Percentiles rank a stretch among this genome's conserved stretches.
Conservation (phyloP, 1,139 yeast genomes). For the Pneumocystis canis region DNA sequence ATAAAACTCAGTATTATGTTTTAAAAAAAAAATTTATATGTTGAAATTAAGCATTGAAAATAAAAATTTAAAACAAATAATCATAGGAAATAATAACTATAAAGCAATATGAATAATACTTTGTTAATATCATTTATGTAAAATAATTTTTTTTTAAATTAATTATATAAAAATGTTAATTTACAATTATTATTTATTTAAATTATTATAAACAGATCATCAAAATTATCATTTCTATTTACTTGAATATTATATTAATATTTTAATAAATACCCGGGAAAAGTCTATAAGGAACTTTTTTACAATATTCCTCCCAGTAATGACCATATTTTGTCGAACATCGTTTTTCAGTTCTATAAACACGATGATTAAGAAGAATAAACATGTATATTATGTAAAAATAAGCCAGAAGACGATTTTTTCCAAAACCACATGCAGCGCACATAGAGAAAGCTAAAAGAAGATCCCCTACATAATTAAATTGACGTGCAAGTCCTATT, state of each 20-base stretch:
- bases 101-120: background rate
- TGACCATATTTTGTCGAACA: conserved; percentile 75
- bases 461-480: conserved; percentile 93
- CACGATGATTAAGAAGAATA: conserved; percentile 68
- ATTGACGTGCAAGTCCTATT: conserved; percentile 52
- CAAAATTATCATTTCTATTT: background rate
- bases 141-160: background rate
- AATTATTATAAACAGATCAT: background rate
- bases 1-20: background rate
- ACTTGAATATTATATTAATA: background rate
- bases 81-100: background rate
- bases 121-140: background rate
- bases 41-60: too few relatives aligned
- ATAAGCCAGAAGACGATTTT: conserved; percentile 62
- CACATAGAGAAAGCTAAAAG: conserved; percentile 85
- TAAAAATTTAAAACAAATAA: background rate
- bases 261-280: conserved; percentile 66
- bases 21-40: too few relatives aligned
- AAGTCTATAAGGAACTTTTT: conserved; percentile 71
- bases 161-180: background rate
- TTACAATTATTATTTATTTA: background rate
- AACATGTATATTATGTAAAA: conserved; percentile 78
- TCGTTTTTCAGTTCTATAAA: conserved; percentile 76
- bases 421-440: conserved; percentile 62
- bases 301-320: conserved; percentile 72